Base-by-base conservation (phyloP, 1,139 yeast species). In the Kodamaea sp. region DNA sequence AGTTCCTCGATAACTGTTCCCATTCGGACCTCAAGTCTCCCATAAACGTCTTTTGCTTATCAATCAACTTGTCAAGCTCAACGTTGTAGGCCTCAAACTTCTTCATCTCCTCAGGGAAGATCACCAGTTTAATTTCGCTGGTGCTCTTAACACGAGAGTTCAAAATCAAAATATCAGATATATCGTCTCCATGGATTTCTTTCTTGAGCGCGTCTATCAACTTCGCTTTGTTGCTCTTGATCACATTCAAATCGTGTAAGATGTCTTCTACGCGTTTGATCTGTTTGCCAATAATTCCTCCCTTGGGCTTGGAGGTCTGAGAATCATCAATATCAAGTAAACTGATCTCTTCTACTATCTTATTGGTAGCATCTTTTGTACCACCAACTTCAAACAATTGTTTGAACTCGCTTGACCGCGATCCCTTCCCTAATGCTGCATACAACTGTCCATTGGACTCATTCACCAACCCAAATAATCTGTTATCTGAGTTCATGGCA, bases 101-200 rank as follows among this genome's bases (percentile, higher is more conserved):
- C 34, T 74, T 77, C 44, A 92, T 63, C 55, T 89, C 96, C 37
- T 77, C 74, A 11, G 80, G 76, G 55, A 90, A 90, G 14, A 87
- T 70, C 23, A 67, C 62, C 19, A 68, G 63, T 46, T 72, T 73
- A 37, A 83, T 72, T 43, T 83, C 92, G 27, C 71, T 67, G 14
- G 78, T 79, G 3, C 74, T 53, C 39, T 73, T 72, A 22, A 73
- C 67, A 34, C 77, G 76, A 46, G 80, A 78, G 55, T 86, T 84
- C 46, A 84, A 63, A 4, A 92, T 76, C 24, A 92, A 68, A 16
- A 83, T 70, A 38, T 85, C 82, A 0, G 96, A 83, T 33, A 90
- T 88, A 54, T 92, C 97, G 58, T 92, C 98, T 14, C 75, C 70
- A 50, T 83, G 95, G 26, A 87, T 81, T 35, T 76, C 76, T 6